Base-by-base conservation (phyloP, 2,329 filamentous ascomycete species). In the Colletotrichum limetticola region DNA sequence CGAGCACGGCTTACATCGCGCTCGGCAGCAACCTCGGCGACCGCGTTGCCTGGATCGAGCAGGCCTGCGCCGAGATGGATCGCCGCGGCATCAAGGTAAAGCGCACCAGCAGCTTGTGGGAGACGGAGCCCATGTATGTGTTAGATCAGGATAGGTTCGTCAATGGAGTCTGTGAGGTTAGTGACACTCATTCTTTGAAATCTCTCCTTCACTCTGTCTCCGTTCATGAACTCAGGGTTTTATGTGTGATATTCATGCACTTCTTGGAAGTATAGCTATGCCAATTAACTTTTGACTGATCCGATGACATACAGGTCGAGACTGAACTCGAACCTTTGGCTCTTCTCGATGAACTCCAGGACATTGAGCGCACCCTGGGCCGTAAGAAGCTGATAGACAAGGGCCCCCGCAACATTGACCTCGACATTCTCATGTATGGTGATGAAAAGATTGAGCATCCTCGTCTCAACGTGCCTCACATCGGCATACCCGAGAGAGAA, bases 71-170 rank as follows among this genome's bases (percentile, higher is more conserved):
- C 57, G 90, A 93, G 79, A 95, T 99, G 91, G 91, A 94, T 75
- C 85, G 87, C 57, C 87, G 90, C 26, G 91, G 91, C 42, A 94
- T 98, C 79, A 90, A 84, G 66, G 89, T 99, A 52, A 88, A 91
- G 78, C 88, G 92, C 77, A 98, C 96, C 0, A 98, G 96, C 81
- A 93, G 91, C 74, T 86, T 99, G 3, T 99, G 97, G 89, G 95
- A 98, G 85, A 99, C 96, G 4, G 91, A 94, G 77, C 95, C 97
- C 26, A 99, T 99, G 97, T 99, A 99, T 82, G 93, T 98, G 75
- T 85, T 93, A 75, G 93, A 98, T 75, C 97, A 99, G 82, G 91
- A 92, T 75, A 90, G 90, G 35, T 99, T 99, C 80, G 85, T 98
- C 60, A 99, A 99, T 80, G 97, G 95, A 24, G 95, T 92, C 70